These are phyloP conservation scores for Colletotrichum higginsianum DNA, from an alignment of 2,329 filamentous ascomycete species.

Conservation along the genomic window DNA sequence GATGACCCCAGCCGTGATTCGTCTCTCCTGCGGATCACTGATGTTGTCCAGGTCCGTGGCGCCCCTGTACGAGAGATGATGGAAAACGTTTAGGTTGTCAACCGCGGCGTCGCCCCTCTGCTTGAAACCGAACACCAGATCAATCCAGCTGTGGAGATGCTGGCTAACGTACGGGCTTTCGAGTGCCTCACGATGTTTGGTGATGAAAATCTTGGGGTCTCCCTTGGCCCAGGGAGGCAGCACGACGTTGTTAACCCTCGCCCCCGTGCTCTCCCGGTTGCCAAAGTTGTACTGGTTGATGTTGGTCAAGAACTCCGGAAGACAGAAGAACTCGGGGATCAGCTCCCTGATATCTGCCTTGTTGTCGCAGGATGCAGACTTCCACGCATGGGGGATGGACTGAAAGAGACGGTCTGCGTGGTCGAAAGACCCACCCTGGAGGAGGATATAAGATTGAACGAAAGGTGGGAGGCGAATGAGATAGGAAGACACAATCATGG, in stretches of 20 bases:
- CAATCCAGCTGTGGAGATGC: slow-evolving; percentile 94
- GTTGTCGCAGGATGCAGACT: slow-evolving; percentile 88
- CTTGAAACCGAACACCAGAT: slow-evolving; percentile 93
- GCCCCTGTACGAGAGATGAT: slow-evolving; percentile 94
- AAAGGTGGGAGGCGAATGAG: slow-evolving; percentile 96
- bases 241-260: slow-evolving; percentile 86
- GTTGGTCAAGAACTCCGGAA: slow-evolving; percentile 96
- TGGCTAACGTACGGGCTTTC: slow-evolving; percentile 94
- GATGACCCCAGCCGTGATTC: slow-evolving; percentile 94
- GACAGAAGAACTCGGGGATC: slow-evolving; percentile 96
- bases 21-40: slow-evolving; percentile 86
- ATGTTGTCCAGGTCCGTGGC: slow-evolving; percentile 94
- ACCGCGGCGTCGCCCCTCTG: slow-evolving; percentile 93
- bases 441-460: slow-evolving; percentile 92
- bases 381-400: slow-evolving; percentile 92
- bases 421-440: slow-evolving; percentile 97
- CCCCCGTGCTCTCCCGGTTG: slow-evolving; percentile 82
- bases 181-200: slow-evolving; percentile 94
- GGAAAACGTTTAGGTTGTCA: slow-evolving; percentile 94
- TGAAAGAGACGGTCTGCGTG: slow-evolving; percentile 97
- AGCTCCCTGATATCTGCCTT: slow-evolving; percentile 96
- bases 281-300: slow-evolving; percentile 97
- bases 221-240: slow-evolving; percentile 98
- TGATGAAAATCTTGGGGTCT: slow-evolving; percentile 94
- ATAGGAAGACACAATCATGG: slow-evolving; percentile 98